phyloP scores from a whole-genome alignment of 1,284 basidiomycete species.

The Ustanciosporium gigantosporum region DNA sequence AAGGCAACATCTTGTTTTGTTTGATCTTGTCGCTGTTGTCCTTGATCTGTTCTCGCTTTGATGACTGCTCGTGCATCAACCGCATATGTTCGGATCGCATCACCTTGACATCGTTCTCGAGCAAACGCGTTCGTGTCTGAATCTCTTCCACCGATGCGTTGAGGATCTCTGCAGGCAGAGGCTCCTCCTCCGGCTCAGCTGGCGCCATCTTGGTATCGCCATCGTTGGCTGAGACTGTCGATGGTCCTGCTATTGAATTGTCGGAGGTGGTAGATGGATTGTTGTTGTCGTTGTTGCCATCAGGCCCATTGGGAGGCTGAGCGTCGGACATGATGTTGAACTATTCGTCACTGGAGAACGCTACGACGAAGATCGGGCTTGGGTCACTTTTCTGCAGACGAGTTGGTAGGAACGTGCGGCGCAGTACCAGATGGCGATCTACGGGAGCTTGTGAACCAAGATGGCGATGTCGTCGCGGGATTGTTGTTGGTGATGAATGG shows the following conservation, averaged over 20 bases:
- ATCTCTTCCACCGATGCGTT: slow-evolving; percentile 55
- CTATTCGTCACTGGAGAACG: too few relatives aligned
- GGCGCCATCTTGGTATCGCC: slow-evolving; percentile 39
- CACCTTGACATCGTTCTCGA: slow-evolving; percentile 60
- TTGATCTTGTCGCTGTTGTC: slow-evolving; percentile 99
- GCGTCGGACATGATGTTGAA: slow-evolving; percentile 38
- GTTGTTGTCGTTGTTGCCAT: slow-evolving; percentile 9
- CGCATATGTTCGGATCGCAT: slow-evolving; percentile 75
- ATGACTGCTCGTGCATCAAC: slow-evolving; percentile 87
- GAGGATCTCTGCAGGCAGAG: slow-evolving; percentile 53
- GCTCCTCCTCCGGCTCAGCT: slow-evolving; percentile 31
- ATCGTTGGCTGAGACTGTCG: slow-evolving; percentile 8
- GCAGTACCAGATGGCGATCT: too few relatives aligned
- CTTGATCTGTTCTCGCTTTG: slow-evolving; percentile 97
- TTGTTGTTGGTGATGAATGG: too few relatives aligned
- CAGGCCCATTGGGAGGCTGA: slow-evolving; percentile 15
- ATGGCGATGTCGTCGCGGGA: too few relatives aligned
- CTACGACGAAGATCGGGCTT: too few relatives aligned
- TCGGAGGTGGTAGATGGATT: slow-evolving; percentile 12
- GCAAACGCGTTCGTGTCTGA: slow-evolving; percentile 55
- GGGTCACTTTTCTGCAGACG: too few relatives aligned
- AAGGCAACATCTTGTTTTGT: slow-evolving; percentile 98
- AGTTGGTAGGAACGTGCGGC: too few relatives aligned
- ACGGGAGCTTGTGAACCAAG: too few relatives aligned
- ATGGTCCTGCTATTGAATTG: slow-evolving; percentile 4